phyloP scores from a whole-genome alignment of 2,329 filamentous ascomycete genomes.

The Lomentospora prolificans region DNA sequence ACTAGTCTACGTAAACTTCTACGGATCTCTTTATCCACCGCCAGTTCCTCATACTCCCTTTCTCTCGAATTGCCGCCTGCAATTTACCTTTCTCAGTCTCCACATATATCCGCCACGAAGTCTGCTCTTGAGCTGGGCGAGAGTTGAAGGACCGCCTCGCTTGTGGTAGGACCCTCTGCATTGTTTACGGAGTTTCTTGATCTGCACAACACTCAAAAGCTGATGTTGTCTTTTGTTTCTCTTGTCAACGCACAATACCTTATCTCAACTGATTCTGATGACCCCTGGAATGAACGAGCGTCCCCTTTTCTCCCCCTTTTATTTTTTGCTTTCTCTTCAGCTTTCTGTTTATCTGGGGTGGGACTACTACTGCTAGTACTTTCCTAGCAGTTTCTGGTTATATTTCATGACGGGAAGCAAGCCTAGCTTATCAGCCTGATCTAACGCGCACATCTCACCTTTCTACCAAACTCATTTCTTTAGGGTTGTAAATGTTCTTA shows the following conservation, averaged over 20 bases:
- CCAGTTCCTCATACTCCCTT: too few species aligned
- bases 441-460: not conserved
- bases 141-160: not conserved
- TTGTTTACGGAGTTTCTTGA: slow-evolving; percentile 3
- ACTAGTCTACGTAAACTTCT: too few species aligned
- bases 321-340: not conserved
- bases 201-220: not conserved
- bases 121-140: not conserved
- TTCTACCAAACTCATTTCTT: not conserved
- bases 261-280: not conserved
- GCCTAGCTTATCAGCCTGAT: not conserved
- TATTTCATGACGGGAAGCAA: not conserved
- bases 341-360: not conserved
- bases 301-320: not conserved
- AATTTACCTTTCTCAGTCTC: too few species aligned
- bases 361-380: not conserved
- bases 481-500: not conserved
- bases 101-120: not conserved
- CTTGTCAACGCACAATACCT: not conserved
- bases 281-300: not conserved
- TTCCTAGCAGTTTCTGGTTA: not conserved
- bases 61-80: too few species aligned
- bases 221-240: not conserved
- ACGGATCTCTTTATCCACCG: too few species aligned
- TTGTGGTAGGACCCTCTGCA: not conserved